Evolutionary conservation across 768 basidiomycete species (phyloP).

Genomic region (Glaciozyma martinii): DNA sequence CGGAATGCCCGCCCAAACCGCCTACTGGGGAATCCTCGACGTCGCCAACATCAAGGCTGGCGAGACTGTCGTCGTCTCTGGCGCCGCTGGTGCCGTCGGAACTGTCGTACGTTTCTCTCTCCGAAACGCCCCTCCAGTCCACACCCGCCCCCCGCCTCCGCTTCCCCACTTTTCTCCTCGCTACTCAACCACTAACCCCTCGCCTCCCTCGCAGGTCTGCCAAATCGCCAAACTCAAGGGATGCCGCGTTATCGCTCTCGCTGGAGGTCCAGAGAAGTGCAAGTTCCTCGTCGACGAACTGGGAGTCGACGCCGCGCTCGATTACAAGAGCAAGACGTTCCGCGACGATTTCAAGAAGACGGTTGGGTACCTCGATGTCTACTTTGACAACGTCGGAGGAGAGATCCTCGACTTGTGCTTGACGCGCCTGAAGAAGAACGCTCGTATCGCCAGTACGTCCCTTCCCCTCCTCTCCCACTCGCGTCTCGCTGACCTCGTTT

Average conservation of each 20-base stretch:
- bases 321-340: conserved; percentile 75
- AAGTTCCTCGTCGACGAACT: conserved; percentile 74
- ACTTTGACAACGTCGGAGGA: conserved; percentile 43
- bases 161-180: no score
- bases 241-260: conserved; percentile 72
- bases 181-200: no score
- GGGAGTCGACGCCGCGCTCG: conserved; percentile 70
- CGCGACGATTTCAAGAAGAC: conserved; percentile 57
- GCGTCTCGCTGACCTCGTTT: not conserved
- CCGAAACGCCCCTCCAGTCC: not conserved
- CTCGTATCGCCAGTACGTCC: conserved; percentile 70
- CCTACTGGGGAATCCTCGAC: conserved; percentile 84
- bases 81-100: conserved; percentile 88
- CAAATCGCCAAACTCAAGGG: conserved; percentile 71
- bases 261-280: conserved; percentile 75
- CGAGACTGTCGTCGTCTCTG: conserved; percentile 76
- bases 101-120: conserved; percentile 44
- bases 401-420: conserved; percentile 73
- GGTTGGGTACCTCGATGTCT: conserved; percentile 60
- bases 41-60: conserved; percentile 71
- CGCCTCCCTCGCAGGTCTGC: conserved; percentile 43
- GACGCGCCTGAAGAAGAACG: conserved; percentile 62
- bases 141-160: not conserved
- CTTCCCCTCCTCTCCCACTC: no score
- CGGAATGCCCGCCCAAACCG: conserved; percentile 65